Evolutionary conservation across 306 rosid genomes (phyloP), one percentile per base, ranked within the genome.

Genomic region (Medicago arabica): DNA sequence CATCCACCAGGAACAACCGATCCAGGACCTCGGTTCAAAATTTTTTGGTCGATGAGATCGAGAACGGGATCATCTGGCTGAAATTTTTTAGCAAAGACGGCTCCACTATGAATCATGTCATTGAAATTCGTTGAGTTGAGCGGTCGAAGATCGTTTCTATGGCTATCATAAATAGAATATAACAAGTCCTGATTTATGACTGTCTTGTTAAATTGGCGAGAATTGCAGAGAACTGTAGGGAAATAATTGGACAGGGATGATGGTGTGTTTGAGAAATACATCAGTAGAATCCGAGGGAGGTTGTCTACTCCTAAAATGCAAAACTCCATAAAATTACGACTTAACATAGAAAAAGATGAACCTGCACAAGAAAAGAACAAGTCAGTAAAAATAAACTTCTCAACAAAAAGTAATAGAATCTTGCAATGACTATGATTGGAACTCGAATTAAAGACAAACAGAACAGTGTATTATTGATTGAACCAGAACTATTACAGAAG

Each of bases 241-340:
- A 95, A 95, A 85, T 95, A 95, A 79, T 74, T 87, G 64, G 89
- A 85, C 75, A 88, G 86, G 36, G 98, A 83, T 8, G 89, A 84
- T 50, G 89, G 93, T 14, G 97, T 88, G 88, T 95, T 95, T 10
- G 99, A 82, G 78, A 95, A 90, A 76, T 95, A 95, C 99, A 95
- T 92, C 83, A 95, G 75, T 4, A 95, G 84, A 44, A 83, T 72
- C 87, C 99, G 83, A 11, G 99, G 99, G 71, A 95, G 90, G 86
- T 95, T 95, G 78, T 95, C 99, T 12, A 81, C 83, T 71, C 93
- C 99, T 65, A 88, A 66, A 66, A 95, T 79, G 69, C 97, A 92
- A 65, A 90, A 95, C 80, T 95, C 99, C 76, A 95, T 82, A 71
- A 92, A 88, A 38, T 78, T 77, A 18, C 92, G 99, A 62, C 93